Evolutionary conservation across 768 basidiomycete genomes (phyloP).

Genomic region (Boletus subcaerulescens): DNA sequence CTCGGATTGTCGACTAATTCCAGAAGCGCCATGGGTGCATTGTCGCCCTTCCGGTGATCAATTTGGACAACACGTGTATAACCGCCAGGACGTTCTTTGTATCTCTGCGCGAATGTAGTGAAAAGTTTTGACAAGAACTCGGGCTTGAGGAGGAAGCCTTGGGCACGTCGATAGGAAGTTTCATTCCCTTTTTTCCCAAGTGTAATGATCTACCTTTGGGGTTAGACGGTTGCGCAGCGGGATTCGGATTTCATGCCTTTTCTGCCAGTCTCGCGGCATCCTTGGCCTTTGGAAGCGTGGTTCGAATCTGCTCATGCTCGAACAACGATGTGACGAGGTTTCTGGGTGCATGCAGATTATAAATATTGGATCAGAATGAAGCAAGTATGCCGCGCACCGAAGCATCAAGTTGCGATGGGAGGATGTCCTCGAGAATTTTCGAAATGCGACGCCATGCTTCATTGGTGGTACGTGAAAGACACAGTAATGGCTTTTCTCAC

Average conservation of each 20-base stretch:
- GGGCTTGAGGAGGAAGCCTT: slow-evolving; percentile 75
- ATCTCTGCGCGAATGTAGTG: slow-evolving; percentile 73
- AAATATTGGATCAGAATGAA: slow-evolving; percentile 1
- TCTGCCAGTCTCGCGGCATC: slow-evolving; percentile 90
- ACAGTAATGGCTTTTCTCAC: neutral
- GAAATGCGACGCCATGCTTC: slow-evolving; percentile 93
- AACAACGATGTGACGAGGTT: slow-evolving; percentile 93
- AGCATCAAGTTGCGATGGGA: slow-evolving; percentile 93
- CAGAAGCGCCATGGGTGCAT: slow-evolving; percentile 87
- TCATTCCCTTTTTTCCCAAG: slow-evolving; percentile 83
- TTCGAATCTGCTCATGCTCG: slow-evolving; percentile 93
- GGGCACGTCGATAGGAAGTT: slow-evolving; percentile 66
- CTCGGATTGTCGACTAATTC: slow-evolving; percentile 93
- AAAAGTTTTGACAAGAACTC: slow-evolving; percentile 80
- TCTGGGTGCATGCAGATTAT: slow-evolving; percentile 41
- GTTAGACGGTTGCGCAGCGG: slow-evolving; percentile 1
- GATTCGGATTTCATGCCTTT: slow-evolving; percentile 51
- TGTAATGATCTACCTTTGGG: slow-evolving; percentile 69
- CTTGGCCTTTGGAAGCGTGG: slow-evolving; percentile 92
- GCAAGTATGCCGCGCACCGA: slow-evolving; percentile 47
- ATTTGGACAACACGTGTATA: slow-evolving; percentile 94
- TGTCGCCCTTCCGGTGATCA: slow-evolving; percentile 88
- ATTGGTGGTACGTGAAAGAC: slow-evolving; percentile 42
- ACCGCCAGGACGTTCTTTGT: slow-evolving; percentile 79
- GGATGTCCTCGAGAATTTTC: slow-evolving; percentile 88